Percentiles rank a stretch among this genome's conserved stretches.
These are phyloP conservation scores for Boletus tylopilopsis DNA, from an alignment of 768 basidiomycete genomes.

Conservation along the genomic window DNA sequence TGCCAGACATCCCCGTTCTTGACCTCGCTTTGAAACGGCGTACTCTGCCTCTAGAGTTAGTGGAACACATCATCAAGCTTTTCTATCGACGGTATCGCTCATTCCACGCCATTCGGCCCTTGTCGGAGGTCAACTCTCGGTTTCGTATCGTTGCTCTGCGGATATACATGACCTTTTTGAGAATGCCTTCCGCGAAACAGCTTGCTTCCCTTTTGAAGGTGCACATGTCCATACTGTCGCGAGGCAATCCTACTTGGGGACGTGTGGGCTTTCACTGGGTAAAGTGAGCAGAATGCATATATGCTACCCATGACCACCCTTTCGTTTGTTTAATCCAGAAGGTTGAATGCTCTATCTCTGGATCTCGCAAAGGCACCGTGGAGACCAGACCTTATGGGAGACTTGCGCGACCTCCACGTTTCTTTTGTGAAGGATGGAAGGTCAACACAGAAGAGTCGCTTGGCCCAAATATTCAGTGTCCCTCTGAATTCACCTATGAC, in stretches of 20 bases:
- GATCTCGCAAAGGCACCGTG: conserved; percentile 23
- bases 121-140: conserved; percentile 39
- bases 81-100: conserved; percentile 16
- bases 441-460: conserved; percentile 40
- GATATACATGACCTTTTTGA: conserved; percentile 26
- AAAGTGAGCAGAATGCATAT: conserved; percentile 37
- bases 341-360: conserved; percentile 14
- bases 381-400: conserved; percentile 29
- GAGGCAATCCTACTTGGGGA: conserved; percentile 9
- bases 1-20: background rate
- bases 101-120: conserved; percentile 36
- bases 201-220: conserved; percentile 29
- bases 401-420: conserved; percentile 38
- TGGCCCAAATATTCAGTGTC: conserved; percentile 32
- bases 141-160: conserved; percentile 44
- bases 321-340: conserved; percentile 13
- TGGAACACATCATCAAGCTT: conserved; percentile 29
- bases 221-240: conserved; percentile 30
- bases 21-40: conserved; percentile 4
- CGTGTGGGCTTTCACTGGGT: conserved; percentile 41
- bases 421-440: conserved; percentile 42
- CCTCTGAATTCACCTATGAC: conserved; percentile 28
- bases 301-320: conserved; percentile 1
- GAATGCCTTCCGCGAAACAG: conserved; percentile 18
- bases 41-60: conserved; percentile 30